phyloP scores from a whole-genome alignment of 305 asterid genomes.

The Andrographis paniculata region DNA sequence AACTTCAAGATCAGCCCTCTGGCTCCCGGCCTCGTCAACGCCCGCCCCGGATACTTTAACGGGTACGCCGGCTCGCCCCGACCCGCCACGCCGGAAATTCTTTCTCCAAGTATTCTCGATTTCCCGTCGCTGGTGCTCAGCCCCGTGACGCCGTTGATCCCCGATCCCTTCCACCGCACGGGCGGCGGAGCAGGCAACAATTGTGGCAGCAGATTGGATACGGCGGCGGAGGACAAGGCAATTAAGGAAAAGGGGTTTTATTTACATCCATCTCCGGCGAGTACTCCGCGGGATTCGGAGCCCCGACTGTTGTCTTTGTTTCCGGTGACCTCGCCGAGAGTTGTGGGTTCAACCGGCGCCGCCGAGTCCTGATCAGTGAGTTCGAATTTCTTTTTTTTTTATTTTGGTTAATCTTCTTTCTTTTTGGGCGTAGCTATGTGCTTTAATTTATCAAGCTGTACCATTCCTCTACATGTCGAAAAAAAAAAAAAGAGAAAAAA shows the following conservation, averaged over 20 bases:
- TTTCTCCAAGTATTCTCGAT: constrained; percentile 55
- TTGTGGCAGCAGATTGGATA: constrained; percentile 17
- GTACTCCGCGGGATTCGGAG: constrained; percentile 52
- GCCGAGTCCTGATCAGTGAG: constrained; percentile 32
- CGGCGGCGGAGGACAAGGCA: constrained; percentile 49
- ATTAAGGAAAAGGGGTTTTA: constrained; percentile 47
- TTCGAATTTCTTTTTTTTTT: constrained; percentile 16
- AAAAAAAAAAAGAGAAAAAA: too few relatives aligned
- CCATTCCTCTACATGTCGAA: neutral
- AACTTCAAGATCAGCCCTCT: constrained; percentile 52
- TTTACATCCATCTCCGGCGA: constrained; percentile 55
- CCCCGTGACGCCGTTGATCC: constrained; percentile 59
- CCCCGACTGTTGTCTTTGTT: constrained; percentile 56
- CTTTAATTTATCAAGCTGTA: too few relatives aligned
- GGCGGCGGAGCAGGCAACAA: neutral
- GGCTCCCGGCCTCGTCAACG: constrained; percentile 29
- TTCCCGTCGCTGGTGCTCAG: constrained; percentile 53
- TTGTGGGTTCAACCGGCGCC: constrained; percentile 23
- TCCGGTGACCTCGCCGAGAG: constrained; percentile 54
- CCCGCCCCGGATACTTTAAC: constrained; percentile 19
- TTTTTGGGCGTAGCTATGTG: too few relatives aligned
- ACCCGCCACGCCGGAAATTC: constrained; percentile 35
- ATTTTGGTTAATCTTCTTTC: too few relatives aligned
- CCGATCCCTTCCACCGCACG: constrained; percentile 47
- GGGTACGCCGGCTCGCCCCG: constrained; percentile 39